Conservation (phyloP, 1,139 yeast genomes). For the Debaryomycetaceae sp. region DNA sequence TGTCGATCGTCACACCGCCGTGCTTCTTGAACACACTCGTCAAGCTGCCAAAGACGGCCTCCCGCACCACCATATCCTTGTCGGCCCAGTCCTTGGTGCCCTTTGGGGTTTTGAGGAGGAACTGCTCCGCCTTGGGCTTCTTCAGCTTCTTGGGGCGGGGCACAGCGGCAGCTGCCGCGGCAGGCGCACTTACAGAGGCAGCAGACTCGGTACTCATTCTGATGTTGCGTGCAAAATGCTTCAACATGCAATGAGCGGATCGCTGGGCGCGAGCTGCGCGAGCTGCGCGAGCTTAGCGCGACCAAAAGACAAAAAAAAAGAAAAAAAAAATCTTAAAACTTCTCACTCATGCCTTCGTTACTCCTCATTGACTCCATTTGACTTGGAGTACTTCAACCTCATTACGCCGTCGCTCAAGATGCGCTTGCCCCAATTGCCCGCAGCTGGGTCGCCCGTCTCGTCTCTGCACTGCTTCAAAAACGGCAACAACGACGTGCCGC, state of each 20-base stretch:
- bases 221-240: too few relatives aligned
- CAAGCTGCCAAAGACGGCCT: constrained; percentile 72
- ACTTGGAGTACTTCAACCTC: constrained; percentile 38
- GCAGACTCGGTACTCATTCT: too few relatives aligned
- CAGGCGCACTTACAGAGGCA: too few relatives aligned
- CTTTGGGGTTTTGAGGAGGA: constrained; percentile 87
- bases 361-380: constrained; percentile 30
- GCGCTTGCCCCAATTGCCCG: constrained; percentile 84
- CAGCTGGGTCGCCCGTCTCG: constrained; percentile 91
- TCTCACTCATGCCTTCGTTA: constrained; percentile 7
- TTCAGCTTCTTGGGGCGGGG: constrained; percentile 16
- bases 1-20: constrained; percentile 96
- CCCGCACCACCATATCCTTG: constrained; percentile 92
- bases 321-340: constrained; percentile 2
- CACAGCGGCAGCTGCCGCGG: constrained; percentile 10
- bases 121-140: constrained; percentile 41
- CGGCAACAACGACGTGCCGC: constrained; percentile 89
- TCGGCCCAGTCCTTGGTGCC: constrained; percentile 99
- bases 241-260: constrained; percentile 13
- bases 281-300: too few relatives aligned
- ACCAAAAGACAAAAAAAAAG: constrained; percentile 3
- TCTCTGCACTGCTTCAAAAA: constrained; percentile 93
- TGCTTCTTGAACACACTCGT: constrained; percentile 81
- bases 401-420: constrained; percentile 59
- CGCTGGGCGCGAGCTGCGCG: too few relatives aligned